phyloP scores from a whole-genome alignment of 2,329 filamentous ascomycete species.

The Pestalotiopsis sp. region DNA sequence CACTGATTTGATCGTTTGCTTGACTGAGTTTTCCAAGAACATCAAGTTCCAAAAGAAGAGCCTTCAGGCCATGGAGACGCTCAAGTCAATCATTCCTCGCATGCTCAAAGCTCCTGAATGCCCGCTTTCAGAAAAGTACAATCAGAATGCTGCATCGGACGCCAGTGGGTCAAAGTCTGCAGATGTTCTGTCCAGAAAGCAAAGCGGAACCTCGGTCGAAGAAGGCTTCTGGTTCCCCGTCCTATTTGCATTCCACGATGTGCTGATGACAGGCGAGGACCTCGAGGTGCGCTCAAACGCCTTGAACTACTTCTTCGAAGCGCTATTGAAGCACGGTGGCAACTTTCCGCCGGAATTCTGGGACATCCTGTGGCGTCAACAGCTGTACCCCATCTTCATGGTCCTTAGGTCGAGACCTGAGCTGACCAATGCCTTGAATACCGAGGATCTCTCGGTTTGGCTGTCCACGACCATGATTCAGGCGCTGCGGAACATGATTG shows the following conservation, averaged over 20 bases:
- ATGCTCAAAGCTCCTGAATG: slow-evolving; percentile 98
- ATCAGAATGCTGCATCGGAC: slow-evolving; percentile 35
- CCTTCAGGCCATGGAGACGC: slow-evolving; percentile 88
- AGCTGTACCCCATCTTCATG: slow-evolving; percentile 98
- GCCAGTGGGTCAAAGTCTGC: slow-evolving; percentile 42
- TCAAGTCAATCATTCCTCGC: slow-evolving; percentile 90
- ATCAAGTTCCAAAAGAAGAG: slow-evolving; percentile 99
- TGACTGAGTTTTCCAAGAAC: slow-evolving; percentile 99
- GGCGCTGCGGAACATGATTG: slow-evolving; percentile 96
- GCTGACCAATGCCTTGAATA: slow-evolving; percentile 92
- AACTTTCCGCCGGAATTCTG: slow-evolving; percentile 94
- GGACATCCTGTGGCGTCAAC: slow-evolving; percentile 97
- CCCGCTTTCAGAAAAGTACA: slow-evolving; percentile 73
- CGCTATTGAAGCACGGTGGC: slow-evolving; percentile 84
- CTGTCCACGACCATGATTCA: slow-evolving; percentile 99
- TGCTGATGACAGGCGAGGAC: slow-evolving; percentile 98
- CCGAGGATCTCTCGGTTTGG: slow-evolving; percentile 98
- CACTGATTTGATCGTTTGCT: slow-evolving; percentile 90
- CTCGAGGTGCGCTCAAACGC: slow-evolving; percentile 91
- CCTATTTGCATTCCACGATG: slow-evolving; percentile 96
- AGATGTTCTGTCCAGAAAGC: slow-evolving; percentile 54
- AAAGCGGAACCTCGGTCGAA: slow-evolving; percentile 83
- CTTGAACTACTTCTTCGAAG: slow-evolving; percentile 95
- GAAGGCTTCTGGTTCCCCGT: slow-evolving; percentile 99
- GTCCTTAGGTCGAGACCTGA: slow-evolving; percentile 95